Base-by-base conservation (phyloP, 2,329 filamentous ascomycete genomes). In the Decorospora gaudefroyi region DNA sequence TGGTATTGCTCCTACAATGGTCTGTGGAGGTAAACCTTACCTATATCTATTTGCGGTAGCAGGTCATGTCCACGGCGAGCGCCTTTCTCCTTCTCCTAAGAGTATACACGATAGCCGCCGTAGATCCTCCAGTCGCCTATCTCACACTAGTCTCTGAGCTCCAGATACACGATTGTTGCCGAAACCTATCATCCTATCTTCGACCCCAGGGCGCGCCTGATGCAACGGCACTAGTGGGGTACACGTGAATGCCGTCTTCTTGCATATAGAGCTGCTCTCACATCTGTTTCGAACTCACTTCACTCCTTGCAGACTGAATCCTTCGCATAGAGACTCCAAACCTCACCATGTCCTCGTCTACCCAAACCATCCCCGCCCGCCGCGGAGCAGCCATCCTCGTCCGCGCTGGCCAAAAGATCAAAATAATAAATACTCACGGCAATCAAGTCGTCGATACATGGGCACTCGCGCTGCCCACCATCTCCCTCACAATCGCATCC, bases 391-490 rank as follows among this genome's bases (percentile, higher is more conserved):
- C 74, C 41, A 66, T 74, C 11, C 36, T 62, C 11, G 55, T 77
- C 29, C 53, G 52, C 12, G 41, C 54, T 4, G 64, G 65, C 21
- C 73, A 77, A 48, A 68, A 62, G 26, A 65, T 78, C 49, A 76
- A 72, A 43, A 68, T 78, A 42, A 71, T 68, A 55, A 78, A 78
- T 58, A 76, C 74, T 1, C 59, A 72, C 43, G 76, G 76, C 37
- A 74, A 74, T 37, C 76, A 78, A 60, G 76, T 78, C 13, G 65
- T 78, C 27, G 76, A 78, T 53, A 76, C 76, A 31, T 78, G 74
- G 74, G 73, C 73, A 3, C 73, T 78, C 46, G 69, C 72, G 8
- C 60, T 72, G 0, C 61, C 65, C 27, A 53, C 51, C 4, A 43
- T 55, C 1, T 25, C 16, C 18, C 42, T 62, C n/a, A 34, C 42